These are phyloP conservation scores for Aspergillus sp. DNA, from an alignment of 2,329 filamentous ascomycete species.

Conservation along the genomic window DNA sequence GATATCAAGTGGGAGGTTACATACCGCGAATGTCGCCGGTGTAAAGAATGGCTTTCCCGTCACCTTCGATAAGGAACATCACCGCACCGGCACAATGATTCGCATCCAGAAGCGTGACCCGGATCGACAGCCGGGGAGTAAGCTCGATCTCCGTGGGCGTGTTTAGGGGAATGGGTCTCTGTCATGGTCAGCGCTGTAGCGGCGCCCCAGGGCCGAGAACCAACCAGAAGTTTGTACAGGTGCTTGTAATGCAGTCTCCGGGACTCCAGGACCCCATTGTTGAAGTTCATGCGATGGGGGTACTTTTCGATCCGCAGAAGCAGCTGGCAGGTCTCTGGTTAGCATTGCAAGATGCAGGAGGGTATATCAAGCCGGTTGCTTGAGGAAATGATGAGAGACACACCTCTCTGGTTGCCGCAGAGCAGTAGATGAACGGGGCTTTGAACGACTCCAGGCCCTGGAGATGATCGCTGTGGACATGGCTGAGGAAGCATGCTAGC, in stretches of 20 bases:
- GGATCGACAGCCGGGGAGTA: constrained; percentile 55
- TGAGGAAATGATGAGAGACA: too few relatives aligned
- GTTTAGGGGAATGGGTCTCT: constrained; percentile 73
- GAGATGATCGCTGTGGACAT: constrained; percentile 87
- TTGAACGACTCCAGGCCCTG: constrained; percentile 66
- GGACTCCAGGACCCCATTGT: constrained; percentile 65
- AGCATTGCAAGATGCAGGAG: too few relatives aligned
- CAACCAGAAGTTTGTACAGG: constrained; percentile 57
- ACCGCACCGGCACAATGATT: constrained; percentile 87
- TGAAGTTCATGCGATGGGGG: constrained; percentile 71
- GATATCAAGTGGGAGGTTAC: background rate
- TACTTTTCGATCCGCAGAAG: constrained; percentile 71
- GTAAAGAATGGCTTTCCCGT: constrained; percentile 66
- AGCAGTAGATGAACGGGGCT: constrained; percentile 84
- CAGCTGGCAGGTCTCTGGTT: constrained; percentile 37
- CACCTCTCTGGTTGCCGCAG: constrained; percentile 65
- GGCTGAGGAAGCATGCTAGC: constrained; percentile 78
- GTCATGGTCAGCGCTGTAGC: background rate
- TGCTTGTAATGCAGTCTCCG: constrained; percentile 67
- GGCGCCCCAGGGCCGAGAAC: constrained; percentile 5
- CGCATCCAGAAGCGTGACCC: constrained; percentile 77
- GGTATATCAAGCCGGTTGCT: too few relatives aligned
- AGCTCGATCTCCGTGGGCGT: constrained; percentile 71
- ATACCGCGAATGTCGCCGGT: constrained; percentile 72
- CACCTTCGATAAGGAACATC: constrained; percentile 81